phyloP scores from a whole-genome alignment of 1,284 basidiomycete genomes.

The Sutorius eximius region DNA sequence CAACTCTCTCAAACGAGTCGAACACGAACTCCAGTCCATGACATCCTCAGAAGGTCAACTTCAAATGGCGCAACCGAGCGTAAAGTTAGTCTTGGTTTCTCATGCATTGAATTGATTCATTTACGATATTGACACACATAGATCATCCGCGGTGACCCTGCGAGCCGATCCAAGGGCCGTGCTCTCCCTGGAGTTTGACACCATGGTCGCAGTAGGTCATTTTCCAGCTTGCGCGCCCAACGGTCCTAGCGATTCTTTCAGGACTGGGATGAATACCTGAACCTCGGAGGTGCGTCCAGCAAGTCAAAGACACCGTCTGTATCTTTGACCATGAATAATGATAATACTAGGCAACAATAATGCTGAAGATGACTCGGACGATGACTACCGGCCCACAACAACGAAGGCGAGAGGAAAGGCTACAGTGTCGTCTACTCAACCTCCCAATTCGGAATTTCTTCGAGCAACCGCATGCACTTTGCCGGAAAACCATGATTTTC shows the following conservation, averaged over 20 bases:
- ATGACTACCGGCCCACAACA: slow-evolving; percentile 48
- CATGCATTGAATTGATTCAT: not conserved
- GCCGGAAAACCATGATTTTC: slow-evolving; percentile 64
- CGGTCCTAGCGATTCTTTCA: slow-evolving; percentile 27
- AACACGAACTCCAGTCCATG: slow-evolving; percentile 56
- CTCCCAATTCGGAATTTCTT: slow-evolving; percentile 39
- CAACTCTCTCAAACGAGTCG: slow-evolving; percentile 69
- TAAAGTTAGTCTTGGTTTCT: slow-evolving; percentile 46
- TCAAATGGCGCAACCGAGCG: slow-evolving; percentile 67
- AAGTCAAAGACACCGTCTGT: not conserved
- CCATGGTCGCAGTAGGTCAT: slow-evolving; percentile 59
- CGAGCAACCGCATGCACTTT: slow-evolving; percentile 62
- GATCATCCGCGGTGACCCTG: slow-evolving; percentile 61
- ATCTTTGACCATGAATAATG: not conserved
- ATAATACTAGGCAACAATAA: slow-evolving; percentile 9
- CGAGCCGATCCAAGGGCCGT: slow-evolving; percentile 51
- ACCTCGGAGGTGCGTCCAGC: slow-evolving; percentile 36
- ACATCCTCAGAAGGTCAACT: slow-evolving; percentile 48
- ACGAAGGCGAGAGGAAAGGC: slow-evolving; percentile 38
- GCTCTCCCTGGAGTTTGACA: slow-evolving; percentile 64
- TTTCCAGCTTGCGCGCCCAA: not conserved
- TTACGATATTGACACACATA: slow-evolving; percentile 27
- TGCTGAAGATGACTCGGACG: slow-evolving; percentile 40
- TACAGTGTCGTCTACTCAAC: slow-evolving; percentile 24
- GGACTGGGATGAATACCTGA: slow-evolving; percentile 67